Conservation (phyloP, 345 rosid species). For the Bretschneidera sinensis region DNA sequence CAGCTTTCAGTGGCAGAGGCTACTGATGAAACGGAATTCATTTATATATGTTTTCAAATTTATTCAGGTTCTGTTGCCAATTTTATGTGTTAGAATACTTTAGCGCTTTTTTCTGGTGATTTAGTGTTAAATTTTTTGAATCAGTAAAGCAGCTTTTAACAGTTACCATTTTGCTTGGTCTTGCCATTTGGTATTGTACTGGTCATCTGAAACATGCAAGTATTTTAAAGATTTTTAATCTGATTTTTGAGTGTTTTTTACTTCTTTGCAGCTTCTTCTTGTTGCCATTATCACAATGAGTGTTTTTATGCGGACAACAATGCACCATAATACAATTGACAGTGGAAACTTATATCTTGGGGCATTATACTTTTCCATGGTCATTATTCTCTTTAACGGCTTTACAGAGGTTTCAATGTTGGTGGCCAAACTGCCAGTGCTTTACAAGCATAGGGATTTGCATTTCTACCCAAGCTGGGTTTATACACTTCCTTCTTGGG, state of each 20-base stretch:
- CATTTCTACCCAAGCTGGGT: conserved; percentile 97
- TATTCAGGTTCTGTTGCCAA: conserved; percentile 58
- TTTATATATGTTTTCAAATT: conserved; percentile 92
- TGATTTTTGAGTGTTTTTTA: conserved; percentile 17
- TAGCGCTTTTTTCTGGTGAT: not conserved
- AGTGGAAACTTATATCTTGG: conserved; percentile 91
- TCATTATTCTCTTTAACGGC: conserved; percentile 94
- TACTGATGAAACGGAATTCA: conserved; percentile 86
- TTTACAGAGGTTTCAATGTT: conserved; percentile 97
- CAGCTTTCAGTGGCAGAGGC: conserved; percentile 77
- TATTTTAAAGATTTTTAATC: not conserved
- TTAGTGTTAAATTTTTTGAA: not conserved
- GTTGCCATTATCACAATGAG: conserved; percentile 96
- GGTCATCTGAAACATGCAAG: not conserved
- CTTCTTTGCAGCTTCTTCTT: conserved; percentile 70
- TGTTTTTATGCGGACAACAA: conserved; percentile 81
- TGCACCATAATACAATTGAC: conserved; percentile 75
- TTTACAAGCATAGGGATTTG: conserved; percentile 94
- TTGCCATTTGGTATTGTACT: not conserved
- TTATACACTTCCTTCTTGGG: conserved; percentile 90
- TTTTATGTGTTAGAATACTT: not conserved
- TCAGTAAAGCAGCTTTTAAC: not conserved
- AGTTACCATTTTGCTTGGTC: conserved; percentile 5
- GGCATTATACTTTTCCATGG: conserved; percentile 88
- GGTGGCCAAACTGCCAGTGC: conserved; percentile 91